Evolutionary conservation across 306 rosid genomes (phyloP).

Genomic region (Canavalia ensiformis): DNA sequence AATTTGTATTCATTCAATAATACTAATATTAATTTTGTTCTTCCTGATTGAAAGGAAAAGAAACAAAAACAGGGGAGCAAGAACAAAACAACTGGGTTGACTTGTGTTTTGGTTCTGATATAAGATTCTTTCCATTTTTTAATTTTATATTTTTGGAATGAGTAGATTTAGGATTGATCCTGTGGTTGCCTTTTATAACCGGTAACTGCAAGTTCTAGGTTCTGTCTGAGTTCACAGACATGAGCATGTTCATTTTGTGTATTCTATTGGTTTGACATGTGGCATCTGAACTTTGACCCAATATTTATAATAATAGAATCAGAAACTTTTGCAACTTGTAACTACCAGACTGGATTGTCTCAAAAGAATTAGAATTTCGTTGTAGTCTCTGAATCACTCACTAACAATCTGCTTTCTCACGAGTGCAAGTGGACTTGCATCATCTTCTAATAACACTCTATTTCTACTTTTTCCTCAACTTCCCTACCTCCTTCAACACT

Average conservation of each 20-base stretch:
- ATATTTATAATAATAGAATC: neutral
- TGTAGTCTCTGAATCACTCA: too few relatives aligned
- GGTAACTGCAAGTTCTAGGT: neutral
- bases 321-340: slow-evolving; percentile 3
- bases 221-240: slow-evolving; percentile 23
- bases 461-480: too few relatives aligned
- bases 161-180: neutral
- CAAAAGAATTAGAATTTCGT: slow-evolving; percentile 3
- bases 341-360: slow-evolving; percentile 34
- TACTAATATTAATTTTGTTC: too few relatives aligned
- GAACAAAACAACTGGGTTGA: neutral
- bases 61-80: neutral
- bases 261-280: slow-evolving; percentile 2
- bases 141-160: neutral
- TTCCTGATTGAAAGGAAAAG: neutral
- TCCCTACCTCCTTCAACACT: neutral
- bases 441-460: neutral
- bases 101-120: neutral
- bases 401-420: neutral
- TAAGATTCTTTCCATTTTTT: slow-evolving; percentile 2
- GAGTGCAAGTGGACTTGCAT: neutral
- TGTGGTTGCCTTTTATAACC: neutral
- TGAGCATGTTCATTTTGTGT: neutral
- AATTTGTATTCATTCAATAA: too few relatives aligned
- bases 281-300: slow-evolving; percentile 32